Evolutionary conservation across 1,139 yeast species (phyloP), one percentile per base, ranked within the genome.

Genomic region (Ogataea hybrid): DNA sequence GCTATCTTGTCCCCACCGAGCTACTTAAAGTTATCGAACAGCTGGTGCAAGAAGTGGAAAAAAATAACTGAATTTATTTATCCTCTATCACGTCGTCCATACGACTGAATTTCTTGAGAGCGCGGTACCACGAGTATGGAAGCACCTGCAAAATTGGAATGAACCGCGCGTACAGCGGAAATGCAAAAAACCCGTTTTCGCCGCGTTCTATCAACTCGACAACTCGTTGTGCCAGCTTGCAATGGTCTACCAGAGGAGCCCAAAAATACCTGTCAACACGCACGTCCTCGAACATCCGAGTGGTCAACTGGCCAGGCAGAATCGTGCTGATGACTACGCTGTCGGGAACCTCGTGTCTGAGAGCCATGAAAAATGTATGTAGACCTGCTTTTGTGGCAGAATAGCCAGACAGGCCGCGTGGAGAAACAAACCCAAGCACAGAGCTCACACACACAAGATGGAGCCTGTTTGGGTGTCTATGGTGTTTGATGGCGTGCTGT

Each of bases 381-480:
- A 75, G 51, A 0, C 87, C 79, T 0, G 87, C 80, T 56, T 85
- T 85, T 10, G 87, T 68, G 0, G 84, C 81, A 0, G 87, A 73
- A 57, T 83, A 84, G 2, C 76, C 58, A 2, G 88, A 75, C 9
- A 84, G 71, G 50, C 79, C 76, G 9, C 74, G 73, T 0, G 96
- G 95, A 0, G 90, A 84, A 15, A 85, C 66, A 4, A 74, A 65
- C 0, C 95, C 95, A 22, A 88, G 62, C 0, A 84, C 75, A 1
- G 94, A 84, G 1, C 94, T 73, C 2, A 88, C 61, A 2, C 81
- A 74, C 8, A 86, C 79, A 4, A 86, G 61, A 48, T 74, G 84
- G 4, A 84, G 69, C 43, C 51, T 22, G 28, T 35, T 18, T 10
- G 33, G 25, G n/a, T 30, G 35, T 9, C 12, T 10, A 23, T 43